These are phyloP conservation scores for Cyberlindnera amylophila DNA, from an alignment of 805 yeast species.

Conservation along the genomic window DNA sequence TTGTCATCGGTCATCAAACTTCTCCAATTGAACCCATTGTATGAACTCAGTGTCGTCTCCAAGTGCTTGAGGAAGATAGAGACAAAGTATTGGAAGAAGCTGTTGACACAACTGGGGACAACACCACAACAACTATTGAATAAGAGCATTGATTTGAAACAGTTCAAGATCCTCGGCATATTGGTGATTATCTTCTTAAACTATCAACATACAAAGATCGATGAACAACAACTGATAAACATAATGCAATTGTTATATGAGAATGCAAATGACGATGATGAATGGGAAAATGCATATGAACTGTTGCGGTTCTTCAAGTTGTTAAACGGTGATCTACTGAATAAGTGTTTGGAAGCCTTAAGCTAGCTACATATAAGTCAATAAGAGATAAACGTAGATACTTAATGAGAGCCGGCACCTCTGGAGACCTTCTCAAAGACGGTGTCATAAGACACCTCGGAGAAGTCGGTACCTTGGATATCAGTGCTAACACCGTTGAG, in stretches of 20 bases:
- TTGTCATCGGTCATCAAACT: constrained; percentile 17
- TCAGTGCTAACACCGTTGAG: constrained; percentile 92
- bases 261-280: constrained; percentile 27
- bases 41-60: constrained; percentile 35
- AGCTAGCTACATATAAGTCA: background rate
- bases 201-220: constrained; percentile 21
- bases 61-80: constrained; percentile 53
- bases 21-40: constrained; percentile 22
- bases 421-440: constrained; percentile 84
- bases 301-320: constrained; percentile 29
- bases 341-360: constrained; percentile 7
- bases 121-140: constrained; percentile 42
- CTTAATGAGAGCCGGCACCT: constrained; percentile 22
- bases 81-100: constrained; percentile 41
- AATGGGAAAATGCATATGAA: constrained; percentile 31
- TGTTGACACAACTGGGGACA: constrained; percentile 35
- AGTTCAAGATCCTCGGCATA: constrained; percentile 45
- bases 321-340: constrained; percentile 24
- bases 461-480: constrained; percentile 96
- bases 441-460: constrained; percentile 93
- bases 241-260: constrained; percentile 26
- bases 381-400: background rate
- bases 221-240: constrained; percentile 21
- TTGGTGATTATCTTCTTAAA: constrained; percentile 45
- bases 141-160: constrained; percentile 35